These are phyloP conservation scores for Escallonia rubra DNA, from an alignment of 129 eudicot genomes.

Conservation along the genomic window DNA sequence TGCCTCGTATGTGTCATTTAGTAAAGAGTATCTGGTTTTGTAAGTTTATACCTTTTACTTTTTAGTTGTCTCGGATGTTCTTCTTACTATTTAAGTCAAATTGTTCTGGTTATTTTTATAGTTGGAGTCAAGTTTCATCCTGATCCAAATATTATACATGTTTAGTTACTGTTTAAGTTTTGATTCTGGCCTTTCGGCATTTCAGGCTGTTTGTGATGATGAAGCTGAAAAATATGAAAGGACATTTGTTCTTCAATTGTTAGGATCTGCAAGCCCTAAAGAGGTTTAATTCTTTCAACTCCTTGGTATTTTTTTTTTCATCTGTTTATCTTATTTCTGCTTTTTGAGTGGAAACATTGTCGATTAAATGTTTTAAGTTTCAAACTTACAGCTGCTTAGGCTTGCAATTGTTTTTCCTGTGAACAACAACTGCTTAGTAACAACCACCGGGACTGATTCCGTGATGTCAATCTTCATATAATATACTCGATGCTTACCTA, in stretches of 20 bases:
- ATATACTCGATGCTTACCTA: not conserved
- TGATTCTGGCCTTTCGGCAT: not conserved
- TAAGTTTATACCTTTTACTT: not conserved
- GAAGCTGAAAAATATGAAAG: slow-evolving; percentile 59
- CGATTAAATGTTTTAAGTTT: not conserved
- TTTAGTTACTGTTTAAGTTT: not conserved
- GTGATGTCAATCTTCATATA: not conserved
- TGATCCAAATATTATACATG: too few species aligned
- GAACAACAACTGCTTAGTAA: not conserved
- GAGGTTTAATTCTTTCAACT: slow-evolving; percentile 32
- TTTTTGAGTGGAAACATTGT: not conserved
- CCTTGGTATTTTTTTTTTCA: not conserved
- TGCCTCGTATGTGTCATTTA: not conserved
- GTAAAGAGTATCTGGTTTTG: not conserved
- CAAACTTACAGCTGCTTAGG: not conserved
- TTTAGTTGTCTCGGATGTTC: not conserved
- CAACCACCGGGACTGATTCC: too few species aligned
- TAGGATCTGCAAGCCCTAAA: slow-evolving; percentile 34
- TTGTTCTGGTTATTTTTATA: not conserved
- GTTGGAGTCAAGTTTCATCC: not conserved
- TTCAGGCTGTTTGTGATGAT: slow-evolving; percentile 66
- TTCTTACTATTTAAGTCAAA: too few species aligned
- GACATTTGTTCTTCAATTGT: slow-evolving; percentile 66
- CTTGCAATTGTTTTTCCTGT: not conserved
- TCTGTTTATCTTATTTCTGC: not conserved